phyloP scores from a whole-genome alignment of 495 filamentous ascomycete species.

The Aspergillus olivimuriae region DNA sequence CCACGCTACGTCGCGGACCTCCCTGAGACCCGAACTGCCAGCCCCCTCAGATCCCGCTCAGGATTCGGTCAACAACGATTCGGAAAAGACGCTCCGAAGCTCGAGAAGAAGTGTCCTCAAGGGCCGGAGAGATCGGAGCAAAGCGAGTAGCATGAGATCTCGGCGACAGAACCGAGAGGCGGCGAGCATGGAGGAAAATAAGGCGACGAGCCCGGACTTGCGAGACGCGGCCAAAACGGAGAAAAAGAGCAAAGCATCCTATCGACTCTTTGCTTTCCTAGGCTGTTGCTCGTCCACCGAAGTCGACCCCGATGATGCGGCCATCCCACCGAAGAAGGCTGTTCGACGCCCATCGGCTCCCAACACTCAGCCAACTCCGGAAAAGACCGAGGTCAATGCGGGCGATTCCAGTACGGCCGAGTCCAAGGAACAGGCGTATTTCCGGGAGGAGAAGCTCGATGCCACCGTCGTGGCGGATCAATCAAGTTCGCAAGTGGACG shows the following conservation, averaged over 20 bases:
- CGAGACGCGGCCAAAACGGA: slow-evolving; percentile 44
- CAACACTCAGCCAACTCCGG: slow-evolving; percentile 48
- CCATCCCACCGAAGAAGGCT: slow-evolving; percentile 62
- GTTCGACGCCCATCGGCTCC: slow-evolving; percentile 46
- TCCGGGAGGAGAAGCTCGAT: slow-evolving; percentile 46
- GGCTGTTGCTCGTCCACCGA: slow-evolving; percentile 75
- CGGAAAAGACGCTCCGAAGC: slow-evolving; percentile 50
- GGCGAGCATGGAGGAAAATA: slow-evolving; percentile 33
- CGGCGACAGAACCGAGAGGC: slow-evolving; percentile 38
- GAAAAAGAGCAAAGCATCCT: slow-evolving; percentile 48
- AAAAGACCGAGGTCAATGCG: slow-evolving; percentile 43
- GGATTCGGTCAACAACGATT: slow-evolving; percentile 57
- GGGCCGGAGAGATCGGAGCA: slow-evolving; percentile 62
- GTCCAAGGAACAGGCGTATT: slow-evolving; percentile 43
- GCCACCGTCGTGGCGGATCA: slow-evolving; percentile 30
- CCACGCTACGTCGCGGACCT: slow-evolving; percentile 61
- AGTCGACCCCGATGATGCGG: slow-evolving; percentile 50
- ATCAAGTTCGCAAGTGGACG: slow-evolving; percentile 26
- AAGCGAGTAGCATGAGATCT: slow-evolving; percentile 54
- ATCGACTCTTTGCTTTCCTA: slow-evolving; percentile 62
- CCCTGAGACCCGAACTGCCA: slow-evolving; percentile 57
- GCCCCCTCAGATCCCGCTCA: slow-evolving; percentile 58
- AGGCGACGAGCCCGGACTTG: slow-evolving; percentile 25
- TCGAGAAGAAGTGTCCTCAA: slow-evolving; percentile 67
- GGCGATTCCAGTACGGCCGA: slow-evolving; percentile 50